Evolutionary conservation across 306 rosid genomes (phyloP).

Genomic region (Vigna nakashimae): DNA sequence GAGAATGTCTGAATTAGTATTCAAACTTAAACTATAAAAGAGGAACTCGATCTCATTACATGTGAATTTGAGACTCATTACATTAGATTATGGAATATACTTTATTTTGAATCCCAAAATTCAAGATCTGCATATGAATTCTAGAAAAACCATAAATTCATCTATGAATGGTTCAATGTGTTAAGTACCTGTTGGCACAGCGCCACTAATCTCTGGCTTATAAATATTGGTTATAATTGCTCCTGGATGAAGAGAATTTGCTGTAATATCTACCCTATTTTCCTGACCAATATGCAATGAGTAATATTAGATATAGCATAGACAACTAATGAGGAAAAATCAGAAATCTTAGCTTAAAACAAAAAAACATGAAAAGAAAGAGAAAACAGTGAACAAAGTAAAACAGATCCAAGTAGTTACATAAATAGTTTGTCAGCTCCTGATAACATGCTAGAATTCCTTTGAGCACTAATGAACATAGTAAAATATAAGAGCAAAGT

Average conservation of each 20-base stretch:
- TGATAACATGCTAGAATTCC: not conserved
- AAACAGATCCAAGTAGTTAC: not conserved
- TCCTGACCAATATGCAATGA: slow-evolving; percentile 63
- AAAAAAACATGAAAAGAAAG: not conserved
- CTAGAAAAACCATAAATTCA: not conserved
- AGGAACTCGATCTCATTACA: not conserved
- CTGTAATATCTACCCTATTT: slow-evolving; percentile 65
- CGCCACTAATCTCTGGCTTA: slow-evolving; percentile 43
- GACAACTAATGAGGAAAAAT: slow-evolving; percentile 14
- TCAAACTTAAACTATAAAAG: not conserved
- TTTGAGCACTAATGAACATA: not conserved
- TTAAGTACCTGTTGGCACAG: slow-evolving; percentile 50
- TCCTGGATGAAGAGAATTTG: slow-evolving; percentile 95
- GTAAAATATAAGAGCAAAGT: not conserved
- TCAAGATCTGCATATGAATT: not conserved
- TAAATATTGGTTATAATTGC: slow-evolving; percentile 61
- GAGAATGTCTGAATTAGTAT: not conserved
- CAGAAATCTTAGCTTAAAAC: not conserved
- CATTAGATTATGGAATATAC: not conserved
- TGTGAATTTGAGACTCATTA: not conserved
- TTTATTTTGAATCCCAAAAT: not conserved
- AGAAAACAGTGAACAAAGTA: not conserved
- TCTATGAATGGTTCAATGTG: not conserved
- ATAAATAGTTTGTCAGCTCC: not conserved
- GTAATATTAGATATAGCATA: slow-evolving; percentile 26